Conservation (phyloP, 768 basidiomycete genomes). For the Termitomyces eurrhizus region DNA sequence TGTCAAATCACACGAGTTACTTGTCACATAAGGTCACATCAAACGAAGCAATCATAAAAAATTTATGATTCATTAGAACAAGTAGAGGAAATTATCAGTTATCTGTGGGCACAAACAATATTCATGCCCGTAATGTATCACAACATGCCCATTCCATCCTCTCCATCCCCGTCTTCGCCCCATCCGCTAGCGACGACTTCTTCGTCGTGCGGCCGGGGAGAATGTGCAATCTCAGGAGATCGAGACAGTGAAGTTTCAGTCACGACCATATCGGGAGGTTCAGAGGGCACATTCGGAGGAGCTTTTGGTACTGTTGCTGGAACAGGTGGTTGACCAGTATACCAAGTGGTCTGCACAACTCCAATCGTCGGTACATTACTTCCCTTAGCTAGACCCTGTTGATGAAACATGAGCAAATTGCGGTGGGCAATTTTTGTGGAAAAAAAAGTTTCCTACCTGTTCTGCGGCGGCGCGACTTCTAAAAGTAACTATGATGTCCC, state of each 20-base stretch:
- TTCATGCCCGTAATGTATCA: constrained; percentile 16
- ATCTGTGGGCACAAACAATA: not conserved
- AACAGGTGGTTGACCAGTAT: constrained; percentile 31
- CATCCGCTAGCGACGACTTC: constrained; percentile 65
- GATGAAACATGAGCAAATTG: constrained; percentile 11
- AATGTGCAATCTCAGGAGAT: constrained; percentile 23
- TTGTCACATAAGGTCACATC: not conserved
- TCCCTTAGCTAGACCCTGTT: constrained; percentile 71
- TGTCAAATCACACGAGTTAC: not conserved
- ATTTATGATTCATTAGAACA: not conserved
- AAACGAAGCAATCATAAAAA: not conserved
- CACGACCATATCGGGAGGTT: constrained; percentile 10
- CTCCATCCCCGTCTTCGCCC: constrained; percentile 67
- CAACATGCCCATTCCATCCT: constrained; percentile 74
- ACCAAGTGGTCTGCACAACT: constrained; percentile 65
- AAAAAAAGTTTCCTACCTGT: constrained; percentile 42
- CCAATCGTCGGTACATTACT: constrained; percentile 62
- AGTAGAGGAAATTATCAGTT: not conserved
- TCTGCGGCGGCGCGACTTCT: constrained; percentile 71
- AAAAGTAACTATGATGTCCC: constrained; percentile 66
- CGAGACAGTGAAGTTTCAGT: constrained; percentile 16
- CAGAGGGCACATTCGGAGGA: constrained; percentile 14
- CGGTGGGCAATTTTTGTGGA: too few relatives aligned
- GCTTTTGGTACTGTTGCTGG: constrained; percentile 18
- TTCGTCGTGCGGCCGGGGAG: constrained; percentile 47